A percentile compares a stretch with the other conserved stretches of the same genome.
Evolutionary conservation across 805 yeast species (phyloP).

Genomic region (Millerozyma miso): DNA sequence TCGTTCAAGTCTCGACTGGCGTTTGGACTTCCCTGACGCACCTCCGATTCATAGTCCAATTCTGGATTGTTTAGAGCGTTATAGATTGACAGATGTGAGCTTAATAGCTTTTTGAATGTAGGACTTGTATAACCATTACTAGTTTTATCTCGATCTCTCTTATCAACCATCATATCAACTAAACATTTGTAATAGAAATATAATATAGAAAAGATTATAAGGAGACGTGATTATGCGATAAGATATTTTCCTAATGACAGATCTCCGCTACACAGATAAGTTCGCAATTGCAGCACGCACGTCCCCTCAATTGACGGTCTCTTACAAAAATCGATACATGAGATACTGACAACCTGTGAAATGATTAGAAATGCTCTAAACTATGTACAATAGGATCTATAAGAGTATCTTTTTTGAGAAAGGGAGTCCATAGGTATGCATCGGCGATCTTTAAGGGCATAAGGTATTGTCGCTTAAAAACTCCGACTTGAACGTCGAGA

Average conservation of each 20-base stretch:
- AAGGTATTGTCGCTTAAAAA: conserved; percentile 1
- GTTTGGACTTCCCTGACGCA: background rate
- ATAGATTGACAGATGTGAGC: conserved; percentile 36
- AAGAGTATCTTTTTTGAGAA: background rate
- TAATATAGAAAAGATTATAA: background rate
- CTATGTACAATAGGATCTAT: background rate
- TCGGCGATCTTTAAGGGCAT: conserved; percentile 5
- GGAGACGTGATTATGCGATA: conserved; percentile 1
- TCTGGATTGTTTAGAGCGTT: conserved; percentile 39
- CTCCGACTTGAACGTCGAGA: conserved; percentile 4
- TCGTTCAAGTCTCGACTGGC: conserved; percentile 6
- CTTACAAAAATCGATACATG: too few relatives aligned
- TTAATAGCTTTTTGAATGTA: conserved; percentile 21
- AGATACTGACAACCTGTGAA: too few relatives aligned
- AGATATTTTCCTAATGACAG: background rate
- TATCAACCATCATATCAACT: background rate
- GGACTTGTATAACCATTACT: background rate
- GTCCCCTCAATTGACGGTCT: background rate
- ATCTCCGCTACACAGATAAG: background rate
- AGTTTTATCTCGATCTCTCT: background rate
- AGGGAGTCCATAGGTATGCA: conserved; percentile 12
- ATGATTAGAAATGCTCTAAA: background rate
- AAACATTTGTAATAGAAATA: background rate
- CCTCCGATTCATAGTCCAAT: conserved; percentile 20
- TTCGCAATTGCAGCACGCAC: background rate